Conservation (phyloP, 1,284 basidiomycete species). For the Polyporus tsugae region DNA sequence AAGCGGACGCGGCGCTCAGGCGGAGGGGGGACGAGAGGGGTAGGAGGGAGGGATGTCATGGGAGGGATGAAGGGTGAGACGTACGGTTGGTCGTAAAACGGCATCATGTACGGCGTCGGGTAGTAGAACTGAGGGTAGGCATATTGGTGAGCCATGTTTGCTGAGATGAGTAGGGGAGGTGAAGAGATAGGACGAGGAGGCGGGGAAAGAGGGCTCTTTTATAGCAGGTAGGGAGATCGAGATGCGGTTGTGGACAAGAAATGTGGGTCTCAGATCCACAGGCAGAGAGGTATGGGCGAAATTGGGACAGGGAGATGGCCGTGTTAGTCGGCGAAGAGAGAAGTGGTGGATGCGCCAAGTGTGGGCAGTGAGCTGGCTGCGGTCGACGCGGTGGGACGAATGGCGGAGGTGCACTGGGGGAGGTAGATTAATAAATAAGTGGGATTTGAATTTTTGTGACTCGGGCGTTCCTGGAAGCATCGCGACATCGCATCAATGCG, state of each 20-base stretch:
- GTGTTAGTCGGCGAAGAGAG: neutral
- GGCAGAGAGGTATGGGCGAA: neutral
- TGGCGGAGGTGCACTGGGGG: slow-evolving; percentile 3
- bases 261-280: slow-evolving; percentile 6
- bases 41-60: slow-evolving; percentile 26
- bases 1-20: slow-evolving; percentile 39
- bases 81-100: slow-evolving; percentile 38
- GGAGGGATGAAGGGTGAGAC: slow-evolving; percentile 43
- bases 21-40: slow-evolving; percentile 32
- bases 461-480: slow-evolving; percentile 4
- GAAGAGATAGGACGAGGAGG: slow-evolving; percentile 1
- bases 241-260: neutral
- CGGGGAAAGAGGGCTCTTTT: slow-evolving; percentile 12
- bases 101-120: slow-evolving; percentile 41
- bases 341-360: neutral
- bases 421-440: neutral
- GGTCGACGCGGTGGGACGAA: neutral
- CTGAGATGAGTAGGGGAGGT: neutral
- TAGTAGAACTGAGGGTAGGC: slow-evolving; percentile 37
- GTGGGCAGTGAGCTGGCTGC: neutral
- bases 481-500: neutral
- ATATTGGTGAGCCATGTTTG: slow-evolving; percentile 35
- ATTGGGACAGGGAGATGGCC: neutral
- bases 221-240: slow-evolving; percentile 15
- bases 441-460: neutral